These are phyloP conservation scores for Nothomitra cinnamomea DNA, from an alignment of 2,329 filamentous ascomycete genomes.

Conservation along the genomic window DNA sequence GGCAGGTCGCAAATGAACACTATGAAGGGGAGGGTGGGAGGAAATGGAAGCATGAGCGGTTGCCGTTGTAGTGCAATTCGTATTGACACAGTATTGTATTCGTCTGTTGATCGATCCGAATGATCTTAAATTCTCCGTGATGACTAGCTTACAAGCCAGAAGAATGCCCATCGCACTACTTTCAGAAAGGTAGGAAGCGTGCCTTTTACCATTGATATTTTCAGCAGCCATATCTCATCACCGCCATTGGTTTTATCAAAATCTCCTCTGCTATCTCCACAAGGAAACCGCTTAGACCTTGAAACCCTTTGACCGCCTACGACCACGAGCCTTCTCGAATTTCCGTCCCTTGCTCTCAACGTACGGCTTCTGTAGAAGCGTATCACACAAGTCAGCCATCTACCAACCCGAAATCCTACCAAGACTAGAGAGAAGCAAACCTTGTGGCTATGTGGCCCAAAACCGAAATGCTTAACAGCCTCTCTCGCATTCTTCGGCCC, in stretches of 20 bases:
- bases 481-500: slow-evolving; percentile 97
- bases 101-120: background rate
- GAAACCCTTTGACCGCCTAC: slow-evolving; percentile 97
- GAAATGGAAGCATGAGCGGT: slow-evolving; percentile 37
- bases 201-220: background rate
- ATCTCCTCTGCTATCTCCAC: background rate
- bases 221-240: background rate
- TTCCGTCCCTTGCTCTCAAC: slow-evolving; percentile 98
- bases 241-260: background rate
- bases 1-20: slow-evolving; percentile 69
- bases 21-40: slow-evolving; percentile 32
- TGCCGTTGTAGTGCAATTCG: slow-evolving; percentile 18
- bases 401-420: background rate
- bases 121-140: background rate
- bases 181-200: background rate
- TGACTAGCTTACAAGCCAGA: slow-evolving; percentile 1
- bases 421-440: slow-evolving; percentile 29
- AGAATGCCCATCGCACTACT: background rate
- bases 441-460: slow-evolving; percentile 97
- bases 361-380: slow-evolving; percentile 63
- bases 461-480: slow-evolving; percentile 97
- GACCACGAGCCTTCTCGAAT: slow-evolving; percentile 98
- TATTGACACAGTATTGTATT: background rate
- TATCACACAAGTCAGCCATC: background rate
- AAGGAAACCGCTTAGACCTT: slow-evolving; percentile 63